Percentiles rank a stretch among this genome's conserved stretches.
Conservation (phyloP, 352 stramenopile species). For the Phytopythium chamaehyphon region DNA sequence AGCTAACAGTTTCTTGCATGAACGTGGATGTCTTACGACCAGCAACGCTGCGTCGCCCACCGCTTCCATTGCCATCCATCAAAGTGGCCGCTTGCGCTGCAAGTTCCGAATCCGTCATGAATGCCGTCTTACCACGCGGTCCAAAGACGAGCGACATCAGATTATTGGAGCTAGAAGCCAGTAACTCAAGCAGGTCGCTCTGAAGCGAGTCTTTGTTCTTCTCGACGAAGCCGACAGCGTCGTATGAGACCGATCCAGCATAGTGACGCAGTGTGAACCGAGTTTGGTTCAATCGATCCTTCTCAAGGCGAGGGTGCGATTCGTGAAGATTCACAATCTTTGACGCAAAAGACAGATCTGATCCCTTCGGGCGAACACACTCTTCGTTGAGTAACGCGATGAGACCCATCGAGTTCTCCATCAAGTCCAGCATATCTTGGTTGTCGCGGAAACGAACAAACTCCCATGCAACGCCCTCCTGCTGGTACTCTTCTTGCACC, state of each 20-base stretch:
- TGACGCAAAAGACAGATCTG: conserved; percentile 80
- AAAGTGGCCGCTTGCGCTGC: conserved; percentile 45
- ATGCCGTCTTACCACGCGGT: conserved; percentile 39
- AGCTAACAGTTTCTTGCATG: conserved; percentile 87
- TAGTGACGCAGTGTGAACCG: conserved; percentile 86
- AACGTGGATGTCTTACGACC: conserved; percentile 71
- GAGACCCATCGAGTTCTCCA: conserved; percentile 88
- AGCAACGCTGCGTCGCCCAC: conserved; percentile 34
- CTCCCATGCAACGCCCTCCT: conserved; percentile 70
- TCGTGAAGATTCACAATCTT: conserved; percentile 87
- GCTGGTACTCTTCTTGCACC: conserved; percentile 79
- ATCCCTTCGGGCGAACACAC: conserved; percentile 85
- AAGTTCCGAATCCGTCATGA: conserved; percentile 60
- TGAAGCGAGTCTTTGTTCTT: conserved; percentile 88
- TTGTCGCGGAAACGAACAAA: conserved; percentile 89
- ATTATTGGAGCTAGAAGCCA: conserved; percentile 62
- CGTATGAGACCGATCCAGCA: conserved; percentile 76
- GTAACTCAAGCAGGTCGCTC: conserved; percentile 67
- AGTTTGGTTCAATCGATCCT: conserved; percentile 60
- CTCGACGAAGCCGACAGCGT: conserved; percentile 78
- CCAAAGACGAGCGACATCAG: conserved; percentile 76
- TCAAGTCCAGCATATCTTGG: conserved; percentile 86
- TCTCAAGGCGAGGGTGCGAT: conserved; percentile 73
- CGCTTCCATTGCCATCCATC: conserved; percentile 26
- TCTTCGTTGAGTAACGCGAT: conserved; percentile 91